A percentile compares a stretch with the other conserved stretches of the same genome.
Evolutionary conservation across 2,329 filamentous ascomycete species (phyloP).

Genomic region (Exutisphaerella laricina): DNA sequence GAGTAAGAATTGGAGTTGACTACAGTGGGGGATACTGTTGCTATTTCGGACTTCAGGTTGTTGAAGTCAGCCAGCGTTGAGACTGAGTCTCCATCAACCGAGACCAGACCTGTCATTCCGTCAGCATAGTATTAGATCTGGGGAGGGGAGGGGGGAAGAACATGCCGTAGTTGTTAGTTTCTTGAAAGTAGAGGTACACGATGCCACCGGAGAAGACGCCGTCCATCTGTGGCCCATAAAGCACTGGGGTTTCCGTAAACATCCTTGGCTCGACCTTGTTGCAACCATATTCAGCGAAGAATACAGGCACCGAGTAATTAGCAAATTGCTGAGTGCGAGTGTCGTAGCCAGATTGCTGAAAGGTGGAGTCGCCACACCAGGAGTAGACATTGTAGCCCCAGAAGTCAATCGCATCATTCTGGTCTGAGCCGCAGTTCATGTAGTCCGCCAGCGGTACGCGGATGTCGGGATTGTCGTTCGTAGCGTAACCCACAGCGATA

Average conservation of each 20-base stretch:
- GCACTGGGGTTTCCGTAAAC: constrained; percentile 77
- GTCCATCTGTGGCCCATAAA: constrained; percentile 78
- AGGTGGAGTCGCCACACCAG: constrained; percentile 87
- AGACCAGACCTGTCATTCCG: too few species aligned
- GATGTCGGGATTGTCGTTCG: constrained; percentile 83
- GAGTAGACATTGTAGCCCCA: constrained; percentile 99
- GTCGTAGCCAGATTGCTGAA: constrained; percentile 70
- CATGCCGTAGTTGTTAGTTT: constrained; percentile 85
- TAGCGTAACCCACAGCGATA: constrained; percentile 90
- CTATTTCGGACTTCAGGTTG: constrained; percentile 64
- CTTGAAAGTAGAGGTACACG: constrained; percentile 98
- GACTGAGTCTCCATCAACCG: constrained; percentile 54
- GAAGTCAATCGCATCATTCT: constrained; percentile 73
- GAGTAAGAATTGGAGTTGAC: constrained; percentile 64
- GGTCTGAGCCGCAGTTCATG: constrained; percentile 76
- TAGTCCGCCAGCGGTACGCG: constrained; percentile 78
- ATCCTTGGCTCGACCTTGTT: constrained; percentile 66
- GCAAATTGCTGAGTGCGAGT: constrained; percentile 79
- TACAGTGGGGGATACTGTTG: constrained; percentile 59
- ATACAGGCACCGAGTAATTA: constrained; percentile 86
- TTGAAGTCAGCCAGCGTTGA: constrained; percentile 69
- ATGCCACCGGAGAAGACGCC: constrained; percentile 90
- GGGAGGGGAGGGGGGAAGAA: too few species aligned
- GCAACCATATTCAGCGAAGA: constrained; percentile 99
- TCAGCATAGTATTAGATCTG: too few species aligned